Percentiles rank a stretch among this genome's conserved stretches.
These are phyloP conservation scores for Candida chauliodis DNA, from an alignment of 805 yeast species.

Conservation along the genomic window DNA sequence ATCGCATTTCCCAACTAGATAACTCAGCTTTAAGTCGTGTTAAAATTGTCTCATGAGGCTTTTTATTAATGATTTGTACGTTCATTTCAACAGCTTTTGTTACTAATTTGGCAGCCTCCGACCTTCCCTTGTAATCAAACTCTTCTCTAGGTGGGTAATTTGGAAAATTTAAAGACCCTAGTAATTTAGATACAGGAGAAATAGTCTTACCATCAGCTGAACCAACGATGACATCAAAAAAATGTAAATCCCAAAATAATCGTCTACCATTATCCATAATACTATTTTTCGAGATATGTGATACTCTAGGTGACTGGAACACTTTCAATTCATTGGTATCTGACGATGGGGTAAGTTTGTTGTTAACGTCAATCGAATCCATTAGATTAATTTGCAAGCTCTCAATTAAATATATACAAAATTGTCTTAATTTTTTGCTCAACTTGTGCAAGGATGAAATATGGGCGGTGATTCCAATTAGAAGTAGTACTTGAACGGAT, in stretches of 20 bases:
- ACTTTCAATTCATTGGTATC: slow-evolving; percentile 3
- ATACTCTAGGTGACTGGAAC: slow-evolving; percentile 14
- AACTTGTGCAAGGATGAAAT: slow-evolving; percentile 50
- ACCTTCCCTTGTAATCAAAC: slow-evolving; percentile 36
- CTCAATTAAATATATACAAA: slow-evolving; percentile 36
- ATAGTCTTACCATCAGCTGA: slow-evolving; percentile 46
- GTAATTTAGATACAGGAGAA: slow-evolving; percentile 26
- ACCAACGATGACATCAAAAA: slow-evolving; percentile 50
- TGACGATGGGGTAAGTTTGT: slow-evolving; percentile 2
- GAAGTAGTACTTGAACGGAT: slow-evolving; percentile 38
- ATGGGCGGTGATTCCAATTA: slow-evolving; percentile 44
- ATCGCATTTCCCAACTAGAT: slow-evolving; percentile 49
- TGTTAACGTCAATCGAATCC: slow-evolving; percentile 19
- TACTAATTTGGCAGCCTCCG: slow-evolving; percentile 16
- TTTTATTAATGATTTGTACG: slow-evolving; percentile 39
- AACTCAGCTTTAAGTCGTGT: slow-evolving; percentile 43
- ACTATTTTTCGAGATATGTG: slow-evolving; percentile 10
- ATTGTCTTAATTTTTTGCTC: slow-evolving; percentile 39
- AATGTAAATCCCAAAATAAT: slow-evolving; percentile 51
- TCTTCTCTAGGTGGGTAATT: slow-evolving; percentile 24
- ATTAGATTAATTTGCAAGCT: slow-evolving; percentile 36
- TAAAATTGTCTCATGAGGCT: slow-evolving; percentile 32
- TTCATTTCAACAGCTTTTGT: slow-evolving; percentile 41
- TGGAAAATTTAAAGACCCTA: slow-evolving; percentile 40
- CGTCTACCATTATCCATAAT: slow-evolving; percentile 36